Base-by-base conservation (phyloP, 2,329 filamentous ascomycete species). In the Calonectria naviculata region DNA sequence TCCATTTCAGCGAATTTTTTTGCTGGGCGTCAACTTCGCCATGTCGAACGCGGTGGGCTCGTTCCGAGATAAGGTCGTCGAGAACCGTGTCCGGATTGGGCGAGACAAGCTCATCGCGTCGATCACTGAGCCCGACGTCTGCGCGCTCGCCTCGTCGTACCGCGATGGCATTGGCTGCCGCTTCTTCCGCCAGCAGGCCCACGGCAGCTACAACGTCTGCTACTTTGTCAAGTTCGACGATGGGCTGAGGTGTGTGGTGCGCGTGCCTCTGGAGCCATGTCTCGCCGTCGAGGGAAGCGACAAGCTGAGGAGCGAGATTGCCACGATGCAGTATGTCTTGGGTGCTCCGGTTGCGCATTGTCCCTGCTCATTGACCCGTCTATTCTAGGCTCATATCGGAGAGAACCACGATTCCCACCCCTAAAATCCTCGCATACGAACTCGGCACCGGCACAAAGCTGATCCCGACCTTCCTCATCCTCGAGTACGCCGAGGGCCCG, bases 401-500 rank as follows among this genome's bases (percentile, higher is more conserved):
- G 34, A 66, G 52, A 36, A 70, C 54, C 19, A 62, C 44, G 34
- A 70, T 70, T 47, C 68, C 68, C 4, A 47, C 66, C 4, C 68
- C 68, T 24, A 64, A 56, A 49, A 52, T 71, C 38, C 21, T 63
- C 19, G 47, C 56, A 4, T 64, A 67, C 42, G 46, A 67, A 13
- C 68, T 70, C 19, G 67, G 56, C 13, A 42, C 47, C 17, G 58
- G 29, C 5, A 34, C 38, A 4, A 34, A 36, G 12, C 28, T 44
- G 17, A 21, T 71, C 46, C 56, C 63, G 5, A 64, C 68, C 10
- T 71, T 63, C 31, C 36, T 74, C 21, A 74, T 74, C 26, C 64
- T 72, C 9, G 70, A 72, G 34, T 74, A 70, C 42, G 38, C 67
- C 31, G 66, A 67, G 13, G 72, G 67, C 19, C 42, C 15, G 13